phyloP scores from a whole-genome alignment of 495 filamentous ascomycete species.

The Daldinia decipiens region DNA sequence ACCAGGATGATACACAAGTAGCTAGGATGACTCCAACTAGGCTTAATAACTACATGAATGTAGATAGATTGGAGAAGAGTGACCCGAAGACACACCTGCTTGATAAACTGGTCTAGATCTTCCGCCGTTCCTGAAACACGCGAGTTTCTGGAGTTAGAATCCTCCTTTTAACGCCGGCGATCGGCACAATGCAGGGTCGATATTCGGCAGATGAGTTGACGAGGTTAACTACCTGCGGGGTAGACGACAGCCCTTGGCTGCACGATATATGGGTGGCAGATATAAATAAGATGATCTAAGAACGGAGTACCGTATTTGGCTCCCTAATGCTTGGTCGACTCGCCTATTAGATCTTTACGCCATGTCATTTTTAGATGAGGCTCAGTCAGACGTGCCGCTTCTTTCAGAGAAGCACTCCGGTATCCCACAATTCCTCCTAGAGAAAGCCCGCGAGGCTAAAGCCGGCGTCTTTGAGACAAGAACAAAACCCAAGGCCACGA shows the following conservation, averaged over 20 bases:
- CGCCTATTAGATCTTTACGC: background rate
- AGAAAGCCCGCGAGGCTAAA: slow-evolving; percentile 54
- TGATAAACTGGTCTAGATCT: slow-evolving; percentile 1
- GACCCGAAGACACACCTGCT: background rate
- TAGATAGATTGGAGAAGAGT: slow-evolving; percentile 6
- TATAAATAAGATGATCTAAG: slow-evolving; percentile 32
- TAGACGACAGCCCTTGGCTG: slow-evolving; percentile 27
- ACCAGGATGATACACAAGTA: background rate
- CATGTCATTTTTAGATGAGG: slow-evolving; percentile 50
- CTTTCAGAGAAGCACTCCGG: slow-evolving; percentile 57
- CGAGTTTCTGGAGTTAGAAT: slow-evolving; percentile 7
- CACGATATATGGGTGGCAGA: slow-evolving; percentile 9
- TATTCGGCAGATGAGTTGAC: slow-evolving; percentile 41
- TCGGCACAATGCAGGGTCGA: slow-evolving; percentile 38
- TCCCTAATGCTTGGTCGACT: background rate
- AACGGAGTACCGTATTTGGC: background rate
- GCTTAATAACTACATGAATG: background rate
- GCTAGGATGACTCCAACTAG: background rate
- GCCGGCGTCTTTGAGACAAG: slow-evolving; percentile 49
- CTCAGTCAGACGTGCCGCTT: slow-evolving; percentile 50
- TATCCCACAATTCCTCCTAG: slow-evolving; percentile 52
- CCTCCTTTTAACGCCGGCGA: slow-evolving; percentile 17
- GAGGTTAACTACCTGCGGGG: slow-evolving; percentile 41
- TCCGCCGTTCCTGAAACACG: slow-evolving; percentile 2
- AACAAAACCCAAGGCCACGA: slow-evolving; percentile 51